Conservation (phyloP, 2,329 filamentous ascomycete species). For the Incumbomyces lentus region DNA sequence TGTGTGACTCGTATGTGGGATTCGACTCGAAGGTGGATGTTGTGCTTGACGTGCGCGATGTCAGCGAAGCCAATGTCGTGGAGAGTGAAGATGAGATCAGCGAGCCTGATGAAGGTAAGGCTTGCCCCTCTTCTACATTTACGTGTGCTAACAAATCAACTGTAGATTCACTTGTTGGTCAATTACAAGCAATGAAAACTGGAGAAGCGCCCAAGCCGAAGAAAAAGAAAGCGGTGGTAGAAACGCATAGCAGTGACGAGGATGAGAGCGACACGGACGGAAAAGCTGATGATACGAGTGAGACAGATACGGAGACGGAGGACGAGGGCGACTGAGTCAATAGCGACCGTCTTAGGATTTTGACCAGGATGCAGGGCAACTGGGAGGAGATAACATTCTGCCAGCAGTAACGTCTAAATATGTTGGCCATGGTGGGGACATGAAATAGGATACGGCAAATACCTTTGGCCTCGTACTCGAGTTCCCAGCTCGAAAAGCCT, state of each 20-base stretch:
- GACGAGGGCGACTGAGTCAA: conserved; percentile 39
- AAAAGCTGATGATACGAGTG: conserved; percentile 45
- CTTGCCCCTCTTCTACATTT: background rate
- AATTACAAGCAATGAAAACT: conserved; percentile 79
- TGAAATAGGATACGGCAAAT: too few species aligned
- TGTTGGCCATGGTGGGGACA: too few species aligned
- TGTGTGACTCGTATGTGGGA: conserved; percentile 91
- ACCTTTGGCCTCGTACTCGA: too few species aligned
- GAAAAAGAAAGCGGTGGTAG: conserved; percentile 53
- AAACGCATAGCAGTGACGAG: conserved; percentile 52
- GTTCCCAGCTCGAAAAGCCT: too few species aligned
- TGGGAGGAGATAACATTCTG: too few species aligned
- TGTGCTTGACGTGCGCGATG: conserved; percentile 78
- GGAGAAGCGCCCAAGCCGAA: conserved; percentile 43
- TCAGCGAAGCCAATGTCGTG: conserved; percentile 70
- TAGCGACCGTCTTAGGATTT: too few species aligned
- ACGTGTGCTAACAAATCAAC: conserved; percentile 11
- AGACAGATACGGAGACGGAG: conserved; percentile 64
- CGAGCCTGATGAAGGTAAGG: conserved; percentile 92
- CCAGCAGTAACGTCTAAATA: too few species aligned
- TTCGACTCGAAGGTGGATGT: conserved; percentile 90
- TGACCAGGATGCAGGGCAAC: too few species aligned
- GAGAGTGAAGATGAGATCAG: conserved; percentile 77
- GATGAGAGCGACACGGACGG: conserved; percentile 56
- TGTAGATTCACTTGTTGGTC: conserved; percentile 75